Evolutionary conservation across 1,284 basidiomycete species (phyloP).

Genomic region (Golubevia pallescens): DNA sequence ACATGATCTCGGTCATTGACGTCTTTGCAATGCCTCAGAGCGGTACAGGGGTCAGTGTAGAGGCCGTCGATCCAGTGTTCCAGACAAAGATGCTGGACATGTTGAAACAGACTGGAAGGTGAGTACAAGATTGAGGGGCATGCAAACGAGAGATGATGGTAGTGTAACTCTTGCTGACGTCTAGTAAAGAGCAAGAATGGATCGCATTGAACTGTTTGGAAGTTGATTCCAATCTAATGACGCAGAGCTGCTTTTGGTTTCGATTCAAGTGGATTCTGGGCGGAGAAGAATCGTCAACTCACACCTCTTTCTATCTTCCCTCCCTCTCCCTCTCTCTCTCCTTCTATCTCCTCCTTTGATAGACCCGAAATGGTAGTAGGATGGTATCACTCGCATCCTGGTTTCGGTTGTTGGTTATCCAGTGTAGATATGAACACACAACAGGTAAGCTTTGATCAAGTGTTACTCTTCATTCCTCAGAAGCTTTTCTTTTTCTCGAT

Average conservation of each 20-base stretch:
- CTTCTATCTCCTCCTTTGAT: not conserved
- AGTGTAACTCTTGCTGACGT: too few species aligned
- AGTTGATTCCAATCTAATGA: too few species aligned
- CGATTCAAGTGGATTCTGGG: too few species aligned
- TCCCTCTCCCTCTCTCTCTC: not conserved
- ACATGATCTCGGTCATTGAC: slow-evolving; percentile 82
- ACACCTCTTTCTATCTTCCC: not conserved
- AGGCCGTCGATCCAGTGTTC: slow-evolving; percentile 99
- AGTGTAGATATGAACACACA: slow-evolving; percentile 99
- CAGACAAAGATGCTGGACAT: slow-evolving; percentile 99
- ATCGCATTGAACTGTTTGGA: too few species aligned
- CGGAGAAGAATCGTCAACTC: not conserved
- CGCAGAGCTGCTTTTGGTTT: too few species aligned
- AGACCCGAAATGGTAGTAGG: slow-evolving; percentile 97
- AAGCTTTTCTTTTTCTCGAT: not conserved
- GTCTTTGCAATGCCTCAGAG: slow-evolving; percentile 99
- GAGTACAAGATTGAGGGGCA: slow-evolving; percentile 64
- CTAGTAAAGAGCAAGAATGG: too few species aligned
- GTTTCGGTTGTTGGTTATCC: slow-evolving; percentile 98
- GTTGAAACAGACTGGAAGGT: slow-evolving; percentile 98
- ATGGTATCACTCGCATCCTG: slow-evolving; percentile 99
- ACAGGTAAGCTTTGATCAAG: slow-evolving; percentile 71
- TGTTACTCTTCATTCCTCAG: not conserved
- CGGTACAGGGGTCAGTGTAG: slow-evolving; percentile 96
- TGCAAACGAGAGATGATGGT: too few species aligned